Conservation (phyloP, 352 stramenopile genomes). For the Phytophthora hibernalis region DNA sequence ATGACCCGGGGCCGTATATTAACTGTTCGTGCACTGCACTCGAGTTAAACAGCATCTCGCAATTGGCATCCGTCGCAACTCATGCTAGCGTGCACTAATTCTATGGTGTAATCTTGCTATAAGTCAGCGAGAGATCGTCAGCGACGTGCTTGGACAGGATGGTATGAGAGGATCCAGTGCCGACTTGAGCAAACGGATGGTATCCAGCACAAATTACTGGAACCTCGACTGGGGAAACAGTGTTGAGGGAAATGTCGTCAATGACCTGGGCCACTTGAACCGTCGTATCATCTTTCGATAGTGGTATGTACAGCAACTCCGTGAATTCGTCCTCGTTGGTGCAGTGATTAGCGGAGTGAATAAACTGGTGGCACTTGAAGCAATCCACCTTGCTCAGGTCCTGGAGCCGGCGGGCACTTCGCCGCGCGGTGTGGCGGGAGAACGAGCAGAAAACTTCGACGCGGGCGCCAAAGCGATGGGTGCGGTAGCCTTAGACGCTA, state of each 20-base stretch:
- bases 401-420: background rate
- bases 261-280: background rate
- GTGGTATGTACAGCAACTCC: no score
- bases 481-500: background rate
- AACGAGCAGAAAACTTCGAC: background rate
- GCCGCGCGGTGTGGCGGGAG: background rate
- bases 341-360: conserved; percentile 3
- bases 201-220: background rate
- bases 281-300: background rate
- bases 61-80: background rate
- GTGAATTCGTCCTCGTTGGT: background rate
- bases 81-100: background rate
- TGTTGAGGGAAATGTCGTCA: background rate
- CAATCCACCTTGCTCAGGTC: conserved; percentile 6
- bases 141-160: background rate
- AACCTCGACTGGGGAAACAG: background rate
- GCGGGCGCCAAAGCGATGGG: no score
- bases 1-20: background rate
- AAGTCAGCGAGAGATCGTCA: background rate
- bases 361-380: conserved; percentile 12
- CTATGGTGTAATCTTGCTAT: background rate
- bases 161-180: background rate
- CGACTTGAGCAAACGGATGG: background rate
- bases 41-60: background rate
- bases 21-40: background rate